A percentile compares a stretch with the other conserved stretches of the same genome.
These are phyloP conservation scores for Cyamopsis tetragonoloba DNA, from an alignment of 306 rosid species.

Conservation along the genomic window DNA sequence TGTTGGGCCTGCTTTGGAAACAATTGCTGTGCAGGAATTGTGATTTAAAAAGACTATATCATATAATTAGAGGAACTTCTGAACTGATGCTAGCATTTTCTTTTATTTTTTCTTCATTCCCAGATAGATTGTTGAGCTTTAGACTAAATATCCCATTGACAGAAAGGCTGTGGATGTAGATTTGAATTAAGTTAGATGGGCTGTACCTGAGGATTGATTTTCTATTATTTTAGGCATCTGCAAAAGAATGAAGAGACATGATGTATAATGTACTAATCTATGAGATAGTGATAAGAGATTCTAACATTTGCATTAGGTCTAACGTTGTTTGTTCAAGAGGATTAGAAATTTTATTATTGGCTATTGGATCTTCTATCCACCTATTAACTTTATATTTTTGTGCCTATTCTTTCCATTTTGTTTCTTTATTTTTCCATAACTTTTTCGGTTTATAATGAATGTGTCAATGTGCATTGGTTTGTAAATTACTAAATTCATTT, in stretches of 20 bases:
- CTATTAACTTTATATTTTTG: too few relatives aligned
- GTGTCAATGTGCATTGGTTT: too few relatives aligned
- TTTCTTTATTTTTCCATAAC: too few relatives aligned
- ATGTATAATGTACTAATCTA: neutral
- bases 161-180: neutral
- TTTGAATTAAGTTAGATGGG: neutral
- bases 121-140: neutral
- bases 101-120: neutral
- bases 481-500: neutral
- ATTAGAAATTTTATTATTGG: neutral
- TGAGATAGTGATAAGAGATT: neutral
- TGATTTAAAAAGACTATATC: neutral
- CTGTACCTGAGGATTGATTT: neutral
- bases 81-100: neutral
- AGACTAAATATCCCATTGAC: neutral
- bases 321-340: neutral
- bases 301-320: neutral
- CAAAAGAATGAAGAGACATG: neutral
- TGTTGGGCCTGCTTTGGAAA: too few relatives aligned
- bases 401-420: too few relatives aligned
- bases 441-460: too few relatives aligned
- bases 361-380: too few relatives aligned
- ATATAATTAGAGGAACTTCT: neutral
- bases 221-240: neutral
- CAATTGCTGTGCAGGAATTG: too few relatives aligned